Evolutionary conservation across 2,329 filamentous ascomycete genomes (phyloP), one percentile per base, ranked within the genome.

Genomic region (Stemphylium lycopersici): DNA sequence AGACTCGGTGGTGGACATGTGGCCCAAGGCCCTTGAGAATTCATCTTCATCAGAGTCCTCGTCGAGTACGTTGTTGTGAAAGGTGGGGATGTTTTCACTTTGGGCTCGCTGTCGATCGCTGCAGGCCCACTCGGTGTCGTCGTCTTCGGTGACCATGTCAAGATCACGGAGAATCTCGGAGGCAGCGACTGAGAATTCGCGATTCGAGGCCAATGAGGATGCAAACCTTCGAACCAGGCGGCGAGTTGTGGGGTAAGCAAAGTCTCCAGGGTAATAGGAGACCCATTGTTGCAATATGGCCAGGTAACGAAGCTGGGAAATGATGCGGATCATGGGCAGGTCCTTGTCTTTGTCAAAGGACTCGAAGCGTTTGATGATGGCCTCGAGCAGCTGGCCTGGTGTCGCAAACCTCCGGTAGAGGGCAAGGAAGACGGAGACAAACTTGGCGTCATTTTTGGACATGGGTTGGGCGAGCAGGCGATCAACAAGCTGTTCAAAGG

Each of bases 331-430:
- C 38, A 97, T 83, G 59, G 90, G 88, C 59, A 87, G 82, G 8
- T 82, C 81, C 61, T 84, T 87, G 56, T 90, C 87, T 38, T 87
- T 84, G 66, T 87, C 86, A 20, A 90, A 79, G 13, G 80, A 81
- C 61, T 96, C 89, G 56, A 96, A 86, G 34, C 90, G 87, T 53
- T 87, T 82, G 36, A 96, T 81, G 39, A 98, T 89, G 6, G 90
- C 87, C 36, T 87, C 84, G 47, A 98, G 86, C 4, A 99, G 82
- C 61, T 89, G 84, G 8, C 84, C 83, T 0, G 95, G 95, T 2
- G 93, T 86, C 3, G 91, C 90, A 71, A 99, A 98, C 73, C 95
- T 96, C 58, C 95, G 89, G 76, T 98, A 98, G 12, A 98, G 80
- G 61, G 93, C 96, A 26, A 98, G 81, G 68, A 98, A 98, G 15